These are phyloP conservation scores for Capronia americana DNA, from an alignment of 2,329 filamentous ascomycete species.

Conservation along the genomic window DNA sequence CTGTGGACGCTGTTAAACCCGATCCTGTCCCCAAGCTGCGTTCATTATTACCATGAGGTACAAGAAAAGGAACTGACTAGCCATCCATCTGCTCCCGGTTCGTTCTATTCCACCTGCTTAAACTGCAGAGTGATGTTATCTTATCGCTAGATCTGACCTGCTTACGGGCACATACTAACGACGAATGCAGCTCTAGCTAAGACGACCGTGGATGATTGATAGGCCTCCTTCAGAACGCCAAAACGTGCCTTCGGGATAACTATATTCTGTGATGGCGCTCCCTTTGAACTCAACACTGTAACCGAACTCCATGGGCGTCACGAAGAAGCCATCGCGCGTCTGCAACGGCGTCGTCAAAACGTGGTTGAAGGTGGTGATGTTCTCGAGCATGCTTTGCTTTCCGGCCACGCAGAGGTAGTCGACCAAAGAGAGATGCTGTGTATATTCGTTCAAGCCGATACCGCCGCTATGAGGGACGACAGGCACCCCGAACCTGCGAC, in stretches of 20 bases:
- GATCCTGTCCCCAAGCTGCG: too few species aligned
- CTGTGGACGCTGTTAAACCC: too few species aligned
- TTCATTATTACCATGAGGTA: too few species aligned
- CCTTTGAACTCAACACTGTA: constrained; percentile 93
- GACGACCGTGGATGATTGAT: constrained; percentile 6
- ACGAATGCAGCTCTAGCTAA: background rate
- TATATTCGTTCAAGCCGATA: constrained; percentile 91
- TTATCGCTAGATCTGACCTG: background rate
- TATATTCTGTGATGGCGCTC: constrained; percentile 10
- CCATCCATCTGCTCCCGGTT: background rate
- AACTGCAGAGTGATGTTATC: background rate
- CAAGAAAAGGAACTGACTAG: constrained; percentile 3
- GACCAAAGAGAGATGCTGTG: constrained; percentile 88
- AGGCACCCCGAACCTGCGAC: constrained; percentile 68
- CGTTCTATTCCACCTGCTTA: constrained; percentile 4
- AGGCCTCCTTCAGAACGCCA: constrained; percentile 6
- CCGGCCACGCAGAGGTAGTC: constrained; percentile 88
- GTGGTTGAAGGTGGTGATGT: constrained; percentile 91
- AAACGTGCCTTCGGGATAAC: constrained; percentile 8
- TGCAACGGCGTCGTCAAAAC: constrained; percentile 83
- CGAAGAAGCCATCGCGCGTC: constrained; percentile 85
- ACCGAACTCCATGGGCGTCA: constrained; percentile 79
- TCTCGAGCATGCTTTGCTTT: constrained; percentile 83
- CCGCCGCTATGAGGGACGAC: constrained; percentile 90
- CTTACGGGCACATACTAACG: background rate